Conservation (phyloP, 2,329 filamentous ascomycete species). For the Colletotrichum karsti region DNA sequence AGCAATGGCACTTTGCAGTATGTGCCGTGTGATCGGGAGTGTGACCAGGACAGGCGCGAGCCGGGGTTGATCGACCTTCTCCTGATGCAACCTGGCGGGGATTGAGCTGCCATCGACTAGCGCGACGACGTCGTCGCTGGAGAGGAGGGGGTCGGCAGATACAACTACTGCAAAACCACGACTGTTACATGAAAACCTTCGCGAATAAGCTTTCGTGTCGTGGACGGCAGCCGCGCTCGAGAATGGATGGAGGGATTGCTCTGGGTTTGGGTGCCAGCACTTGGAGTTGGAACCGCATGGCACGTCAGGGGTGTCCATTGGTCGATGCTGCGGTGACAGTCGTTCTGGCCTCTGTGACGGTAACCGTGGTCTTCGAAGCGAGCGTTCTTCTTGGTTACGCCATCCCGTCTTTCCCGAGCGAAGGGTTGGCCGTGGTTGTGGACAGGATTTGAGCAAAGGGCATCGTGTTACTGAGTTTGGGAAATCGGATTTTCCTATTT, state of each 20-base stretch:
- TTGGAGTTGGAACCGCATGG: neutral
- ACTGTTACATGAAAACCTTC: conserved; percentile 21
- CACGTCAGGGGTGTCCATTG: neutral
- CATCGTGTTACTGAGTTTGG: conserved; percentile 2
- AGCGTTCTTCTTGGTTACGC: neutral
- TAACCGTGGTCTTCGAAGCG: neutral
- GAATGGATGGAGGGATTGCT: no score
- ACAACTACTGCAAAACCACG: conserved; percentile 16
- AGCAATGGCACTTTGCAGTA: neutral
- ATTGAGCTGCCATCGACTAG: conserved; percentile 3
- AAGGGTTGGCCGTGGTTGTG: neutral
- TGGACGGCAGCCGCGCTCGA: neutral
- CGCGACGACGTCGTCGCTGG: neutral
- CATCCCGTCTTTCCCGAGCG: neutral
- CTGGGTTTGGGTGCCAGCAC: neutral
- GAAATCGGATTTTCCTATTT: neutral
- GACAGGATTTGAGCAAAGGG: neutral
- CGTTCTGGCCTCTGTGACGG: neutral
- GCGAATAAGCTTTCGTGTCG: neutral
- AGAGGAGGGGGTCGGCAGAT: conserved; percentile 6
- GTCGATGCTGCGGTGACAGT: neutral
- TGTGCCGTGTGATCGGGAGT: neutral
- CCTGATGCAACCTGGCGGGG: conserved; percentile 9
- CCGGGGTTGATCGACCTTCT: neutral
- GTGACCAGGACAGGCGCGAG: neutral